Conservation (phyloP, 192 early-diverging fungal genomes). For the Entomortierella lignicola region DNA sequence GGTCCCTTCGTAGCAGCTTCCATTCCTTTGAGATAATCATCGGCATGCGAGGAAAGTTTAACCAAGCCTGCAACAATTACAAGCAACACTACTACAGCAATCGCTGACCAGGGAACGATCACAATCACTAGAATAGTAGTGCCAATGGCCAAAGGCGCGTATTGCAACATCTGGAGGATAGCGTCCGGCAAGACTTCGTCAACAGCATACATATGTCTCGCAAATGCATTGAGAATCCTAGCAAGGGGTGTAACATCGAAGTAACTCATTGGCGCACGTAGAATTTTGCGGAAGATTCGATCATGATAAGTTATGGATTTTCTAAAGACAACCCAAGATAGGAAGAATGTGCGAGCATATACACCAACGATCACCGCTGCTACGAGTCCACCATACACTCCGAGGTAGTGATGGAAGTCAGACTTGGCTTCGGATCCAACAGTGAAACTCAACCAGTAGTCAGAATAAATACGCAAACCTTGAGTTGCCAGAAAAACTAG, state of each 20-base stretch:
- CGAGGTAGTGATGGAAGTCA: constrained; percentile 59
- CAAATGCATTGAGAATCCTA: constrained; percentile 74
- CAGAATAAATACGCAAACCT: constrained; percentile 68
- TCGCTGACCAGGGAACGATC: constrained; percentile 73
- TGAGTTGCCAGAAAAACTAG: constrained; percentile 70
- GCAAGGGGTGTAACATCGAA: constrained; percentile 80
- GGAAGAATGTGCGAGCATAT: constrained; percentile 63
- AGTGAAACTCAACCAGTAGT: constrained; percentile 59
- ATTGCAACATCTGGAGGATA: constrained; percentile 54
- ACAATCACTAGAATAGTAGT: constrained; percentile 68
- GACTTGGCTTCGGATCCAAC: constrained; percentile 27
- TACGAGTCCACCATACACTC: constrained; percentile 69
- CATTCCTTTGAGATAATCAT: constrained; percentile 66
- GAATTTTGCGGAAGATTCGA: constrained; percentile 65
- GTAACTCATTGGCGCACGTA: constrained; percentile 75
- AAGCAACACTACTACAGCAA: constrained; percentile 58
- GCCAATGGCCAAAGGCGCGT: constrained; percentile 56
- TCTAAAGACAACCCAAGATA: constrained; percentile 58
- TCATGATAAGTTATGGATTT: constrained; percentile 71
- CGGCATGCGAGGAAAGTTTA: constrained; percentile 52
- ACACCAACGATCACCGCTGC: constrained; percentile 64
- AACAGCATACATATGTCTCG: constrained; percentile 52
- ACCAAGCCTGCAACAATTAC: constrained; percentile 60
- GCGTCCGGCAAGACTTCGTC: constrained; percentile 56
- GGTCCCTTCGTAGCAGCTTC: constrained; percentile 77